phyloP scores from a whole-genome alignment of 1,284 basidiomycete species.

The Clitocybe nebularis region DNA sequence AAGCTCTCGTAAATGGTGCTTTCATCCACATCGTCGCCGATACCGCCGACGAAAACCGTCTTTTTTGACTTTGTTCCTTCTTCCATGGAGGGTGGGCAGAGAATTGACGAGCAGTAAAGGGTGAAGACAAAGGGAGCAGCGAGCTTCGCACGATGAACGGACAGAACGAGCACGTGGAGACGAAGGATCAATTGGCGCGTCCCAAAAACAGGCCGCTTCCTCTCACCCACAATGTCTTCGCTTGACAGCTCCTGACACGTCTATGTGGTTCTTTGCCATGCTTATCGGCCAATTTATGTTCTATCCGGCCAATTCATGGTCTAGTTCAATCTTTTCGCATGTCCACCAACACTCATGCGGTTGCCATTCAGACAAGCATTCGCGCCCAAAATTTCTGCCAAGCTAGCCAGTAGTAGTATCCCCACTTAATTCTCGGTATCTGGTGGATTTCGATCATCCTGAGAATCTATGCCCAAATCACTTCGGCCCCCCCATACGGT shows the following conservation, averaged over 20 bases:
- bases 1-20: slow-evolving; percentile 62
- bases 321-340: not conserved
- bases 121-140: slow-evolving; percentile 24
- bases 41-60: slow-evolving; percentile 74
- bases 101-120: not conserved
- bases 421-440: slow-evolving; percentile 2
- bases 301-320: slow-evolving; percentile 1
- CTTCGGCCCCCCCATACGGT: slow-evolving; percentile 12
- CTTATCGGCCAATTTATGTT: slow-evolving; percentile 4
- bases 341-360: not conserved
- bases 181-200: not conserved
- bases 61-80: slow-evolving; percentile 79
- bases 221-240: not conserved
- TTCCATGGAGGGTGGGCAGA: slow-evolving; percentile 48
- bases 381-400: too few species aligned
- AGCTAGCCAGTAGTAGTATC: slow-evolving; percentile 1
- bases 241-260: not conserved
- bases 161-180: slow-evolving; percentile 22
- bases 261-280: slow-evolving; percentile 1
- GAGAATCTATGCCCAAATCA: slow-evolving; percentile 20
- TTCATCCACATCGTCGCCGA: slow-evolving; percentile 75
- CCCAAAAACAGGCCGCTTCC: not conserved
- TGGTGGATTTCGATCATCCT: slow-evolving; percentile 13
- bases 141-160: slow-evolving; percentile 36
- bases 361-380: too few species aligned